phyloP scores from a whole-genome alignment of 1,284 basidiomycete species.

The Ustilago shanxiensis region DNA sequence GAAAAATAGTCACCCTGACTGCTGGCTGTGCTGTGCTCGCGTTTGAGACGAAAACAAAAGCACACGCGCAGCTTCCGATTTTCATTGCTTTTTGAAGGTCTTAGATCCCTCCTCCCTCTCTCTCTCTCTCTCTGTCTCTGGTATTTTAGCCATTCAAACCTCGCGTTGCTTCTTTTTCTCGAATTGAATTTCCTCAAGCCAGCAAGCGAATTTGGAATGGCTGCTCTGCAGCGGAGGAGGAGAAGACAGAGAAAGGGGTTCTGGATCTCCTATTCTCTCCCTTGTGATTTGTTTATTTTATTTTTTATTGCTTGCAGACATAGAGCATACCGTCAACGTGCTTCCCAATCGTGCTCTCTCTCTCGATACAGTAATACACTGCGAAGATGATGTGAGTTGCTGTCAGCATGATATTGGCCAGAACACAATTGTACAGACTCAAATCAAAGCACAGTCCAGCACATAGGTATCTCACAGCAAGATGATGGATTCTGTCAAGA shows the following conservation, averaged over 20 bases:
- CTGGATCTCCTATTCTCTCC: neutral
- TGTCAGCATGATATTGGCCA: neutral
- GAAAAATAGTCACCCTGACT: no score
- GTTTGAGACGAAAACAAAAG: neutral
- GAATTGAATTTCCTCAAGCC: neutral
- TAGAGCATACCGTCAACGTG: neutral
- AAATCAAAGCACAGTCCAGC: no score
- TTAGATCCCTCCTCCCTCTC: neutral
- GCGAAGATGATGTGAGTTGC: no score
- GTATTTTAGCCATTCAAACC: neutral
- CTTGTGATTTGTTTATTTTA: neutral
- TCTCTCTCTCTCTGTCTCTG: no score
- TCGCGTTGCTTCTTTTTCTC: neutral
- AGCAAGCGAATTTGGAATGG: conserved; percentile 3
- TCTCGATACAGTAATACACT: no score
- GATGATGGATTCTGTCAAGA: no score
- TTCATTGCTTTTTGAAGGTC: neutral
- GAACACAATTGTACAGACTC: no score
- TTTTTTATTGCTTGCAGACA: neutral
- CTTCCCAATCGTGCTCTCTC: no score
- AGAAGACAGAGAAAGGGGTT: neutral
- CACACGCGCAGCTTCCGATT: conserved; percentile 3
- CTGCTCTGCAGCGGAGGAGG: neutral
- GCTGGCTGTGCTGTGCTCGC: conserved; percentile 2
- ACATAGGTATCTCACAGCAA: no score